phyloP scores from a whole-genome alignment of 2,329 filamentous ascomycete genomes.

The Ophiostoma ips region DNA sequence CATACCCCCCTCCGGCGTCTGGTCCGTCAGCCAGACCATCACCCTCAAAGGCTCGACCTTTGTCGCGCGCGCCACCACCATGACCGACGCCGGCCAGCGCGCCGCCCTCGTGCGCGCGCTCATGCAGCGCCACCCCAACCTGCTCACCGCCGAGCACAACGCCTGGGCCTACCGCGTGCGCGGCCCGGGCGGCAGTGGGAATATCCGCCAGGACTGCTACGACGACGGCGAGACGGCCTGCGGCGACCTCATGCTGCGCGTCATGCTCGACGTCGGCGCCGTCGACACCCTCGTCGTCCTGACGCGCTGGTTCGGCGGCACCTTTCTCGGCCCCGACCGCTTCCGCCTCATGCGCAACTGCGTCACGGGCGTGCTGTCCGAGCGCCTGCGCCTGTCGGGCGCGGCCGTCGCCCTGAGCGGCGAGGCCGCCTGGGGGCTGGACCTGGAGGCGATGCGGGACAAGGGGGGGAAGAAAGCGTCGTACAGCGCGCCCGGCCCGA shows the following conservation, averaged over 20 bases:
- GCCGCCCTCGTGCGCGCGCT: constrained; percentile 32
- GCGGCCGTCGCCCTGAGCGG: constrained; percentile 28
- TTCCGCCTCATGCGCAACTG: constrained; percentile 49
- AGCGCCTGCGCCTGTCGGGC: constrained; percentile 31
- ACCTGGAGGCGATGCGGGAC: constrained; percentile 36
- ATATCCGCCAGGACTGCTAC: constrained; percentile 33
- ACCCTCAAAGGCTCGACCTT: constrained; percentile 42
- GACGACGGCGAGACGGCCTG: constrained; percentile 50
- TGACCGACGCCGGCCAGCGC: constrained; percentile 27
- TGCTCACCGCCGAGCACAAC: constrained; percentile 45
- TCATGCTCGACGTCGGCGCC: constrained; percentile 37
- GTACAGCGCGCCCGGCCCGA: no score
- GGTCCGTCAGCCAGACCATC: constrained; percentile 38
- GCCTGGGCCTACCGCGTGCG: constrained; percentile 37
- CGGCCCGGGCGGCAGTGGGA: constrained; percentile 1
- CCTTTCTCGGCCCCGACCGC: constrained; percentile 46
- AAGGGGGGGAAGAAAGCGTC: no score
- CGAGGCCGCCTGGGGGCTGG: constrained; percentile 48
- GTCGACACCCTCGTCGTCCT: constrained; percentile 43
- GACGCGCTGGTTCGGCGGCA: constrained; percentile 48
- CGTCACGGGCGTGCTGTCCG: constrained; percentile 39
- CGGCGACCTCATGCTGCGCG: constrained; percentile 40
- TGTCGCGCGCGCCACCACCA: constrained; percentile 35
- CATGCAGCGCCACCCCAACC: constrained; percentile 31
- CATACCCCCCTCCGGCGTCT: constrained; percentile 20